A percentile compares a stretch with the other conserved stretches of the same genome.
Evolutionary conservation across 768 basidiomycete species (phyloP).

Genomic region (Leccinum obscurum): DNA sequence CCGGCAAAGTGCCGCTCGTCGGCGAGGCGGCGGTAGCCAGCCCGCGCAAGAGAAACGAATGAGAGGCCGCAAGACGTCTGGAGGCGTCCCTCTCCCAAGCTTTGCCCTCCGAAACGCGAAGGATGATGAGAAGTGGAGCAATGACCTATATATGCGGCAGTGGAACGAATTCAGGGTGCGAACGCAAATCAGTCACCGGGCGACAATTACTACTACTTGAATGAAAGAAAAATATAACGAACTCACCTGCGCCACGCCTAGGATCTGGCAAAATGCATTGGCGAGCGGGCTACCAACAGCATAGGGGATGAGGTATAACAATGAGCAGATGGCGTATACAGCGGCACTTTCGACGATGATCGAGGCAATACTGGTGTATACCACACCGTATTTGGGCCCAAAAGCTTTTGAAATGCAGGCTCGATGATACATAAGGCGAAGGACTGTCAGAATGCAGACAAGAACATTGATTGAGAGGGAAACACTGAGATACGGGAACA

Average conservation of each 20-base stretch:
- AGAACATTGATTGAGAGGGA: constrained; percentile 36
- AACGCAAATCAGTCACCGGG: background rate
- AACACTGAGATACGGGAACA: constrained; percentile 35
- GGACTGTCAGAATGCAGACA: constrained; percentile 32
- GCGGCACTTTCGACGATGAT: constrained; percentile 38
- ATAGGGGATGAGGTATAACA: constrained; percentile 36
- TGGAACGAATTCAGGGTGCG: background rate
- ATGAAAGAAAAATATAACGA: background rate
- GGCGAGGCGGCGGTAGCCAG: constrained; percentile 1
- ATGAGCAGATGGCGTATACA: constrained; percentile 32
- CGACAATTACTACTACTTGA: background rate
- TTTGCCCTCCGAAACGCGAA: constrained; percentile 46
- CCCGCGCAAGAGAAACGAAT: constrained; percentile 15
- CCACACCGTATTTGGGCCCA: constrained; percentile 25
- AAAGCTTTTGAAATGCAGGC: constrained; percentile 26
- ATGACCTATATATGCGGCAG: constrained; percentile 33
- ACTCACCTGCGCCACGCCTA: constrained; percentile 32
- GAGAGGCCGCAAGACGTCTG: constrained; percentile 2
- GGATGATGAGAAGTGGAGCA: constrained; percentile 48
- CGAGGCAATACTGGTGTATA: constrained; percentile 33
- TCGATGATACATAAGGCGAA: constrained; percentile 34
- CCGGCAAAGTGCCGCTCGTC: background rate
- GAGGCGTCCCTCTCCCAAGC: constrained; percentile 38
- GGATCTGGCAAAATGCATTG: constrained; percentile 30
- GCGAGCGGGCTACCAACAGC: constrained; percentile 24